Percentiles rank a stretch among this genome's conserved stretches.
Evolutionary conservation across 148 eudicot genomes (phyloP).

Genomic region (Vaccinium vitisidaea): DNA sequence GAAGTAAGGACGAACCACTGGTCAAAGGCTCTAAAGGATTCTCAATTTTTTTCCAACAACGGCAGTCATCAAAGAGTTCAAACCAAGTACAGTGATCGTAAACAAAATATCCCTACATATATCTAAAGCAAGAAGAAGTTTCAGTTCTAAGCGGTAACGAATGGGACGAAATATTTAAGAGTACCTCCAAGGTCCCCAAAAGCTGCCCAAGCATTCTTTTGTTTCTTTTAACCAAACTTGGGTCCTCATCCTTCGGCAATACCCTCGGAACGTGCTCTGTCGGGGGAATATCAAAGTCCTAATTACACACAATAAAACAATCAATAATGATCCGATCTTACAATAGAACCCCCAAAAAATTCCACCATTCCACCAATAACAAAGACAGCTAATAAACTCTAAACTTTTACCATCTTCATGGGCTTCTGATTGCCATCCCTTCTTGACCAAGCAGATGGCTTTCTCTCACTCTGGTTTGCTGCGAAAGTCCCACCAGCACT

Average conservation of each 20-base stretch:
- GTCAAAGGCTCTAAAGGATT: not conserved
- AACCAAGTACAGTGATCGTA: not conserved
- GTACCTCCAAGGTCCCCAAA: constrained; percentile 92
- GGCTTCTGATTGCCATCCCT: constrained; percentile 50
- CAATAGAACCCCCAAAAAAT: not conserved
- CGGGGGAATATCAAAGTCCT: constrained; percentile 71
- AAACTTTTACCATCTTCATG: constrained; percentile 41
- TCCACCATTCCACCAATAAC: not conserved
- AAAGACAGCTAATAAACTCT: not conserved
- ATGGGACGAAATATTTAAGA: constrained; percentile 15
- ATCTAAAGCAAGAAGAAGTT: not conserved
- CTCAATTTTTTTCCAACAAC: not conserved
- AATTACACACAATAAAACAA: constrained; percentile 11
- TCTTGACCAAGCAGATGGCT: constrained; percentile 35
- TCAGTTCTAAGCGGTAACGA: not conserved
- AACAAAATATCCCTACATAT: not conserved
- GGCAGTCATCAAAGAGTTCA: not conserved
- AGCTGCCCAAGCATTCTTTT: constrained; percentile 88
- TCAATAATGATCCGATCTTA: not conserved
- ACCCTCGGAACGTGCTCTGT: constrained; percentile 63
- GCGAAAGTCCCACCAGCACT: constrained; percentile 10
- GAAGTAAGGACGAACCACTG: not conserved
- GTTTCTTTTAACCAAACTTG: constrained; percentile 76
- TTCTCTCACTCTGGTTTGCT: constrained; percentile 39
- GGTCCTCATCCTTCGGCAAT: constrained; percentile 79